Base-by-base conservation (phyloP, 495 filamentous ascomycete genomes). In the Penicillium maclennaniae region DNA sequence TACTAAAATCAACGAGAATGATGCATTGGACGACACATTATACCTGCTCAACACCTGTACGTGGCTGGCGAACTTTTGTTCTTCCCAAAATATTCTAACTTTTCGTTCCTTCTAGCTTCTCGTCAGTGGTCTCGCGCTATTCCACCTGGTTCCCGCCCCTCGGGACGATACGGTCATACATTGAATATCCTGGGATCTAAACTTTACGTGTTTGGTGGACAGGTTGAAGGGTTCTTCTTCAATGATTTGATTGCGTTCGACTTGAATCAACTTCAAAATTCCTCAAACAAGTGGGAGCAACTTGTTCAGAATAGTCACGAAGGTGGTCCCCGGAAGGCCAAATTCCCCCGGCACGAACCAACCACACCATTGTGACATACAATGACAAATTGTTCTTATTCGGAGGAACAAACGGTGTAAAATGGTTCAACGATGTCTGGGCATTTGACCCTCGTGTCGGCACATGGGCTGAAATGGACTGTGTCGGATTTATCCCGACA, bases 401-500 rank as follows among this genome's bases (percentile, higher is more conserved):
- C 67, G 95, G 95, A 53, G 95, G 95, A 42, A 97, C 95, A 0
- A 96, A 97, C 60, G 91, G 92, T 39, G 78, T 88, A 19, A 80
- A 85, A 51, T 97, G 95, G 95, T 99, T 96, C 70, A 99, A 97
- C 64, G 95, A 99, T 62, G 95, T 99, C 20, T 99, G 95, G 95
- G 85, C 82, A 17, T 99, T 91, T 60, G 92, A 97, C 61, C 89
- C 90, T 1, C 79, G 85, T 50, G 74, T 80, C 25, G 93, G 95
- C 60, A 67, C 73, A 45, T 99, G 95, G 95, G 74, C 83, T 3
- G 84, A 91, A 59, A 78, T 95, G 38, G 92, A 97, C 58, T 99
- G 93, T 66, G 96, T 96, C 43, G 95, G 95, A 7, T 97, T 96
- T 63, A 97, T 99, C 43, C 95, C 95, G 3, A 86, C 86, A 0